These are phyloP conservation scores for Malus sylvestris DNA, from an alignment of 306 rosid genomes.

Conservation along the genomic window DNA sequence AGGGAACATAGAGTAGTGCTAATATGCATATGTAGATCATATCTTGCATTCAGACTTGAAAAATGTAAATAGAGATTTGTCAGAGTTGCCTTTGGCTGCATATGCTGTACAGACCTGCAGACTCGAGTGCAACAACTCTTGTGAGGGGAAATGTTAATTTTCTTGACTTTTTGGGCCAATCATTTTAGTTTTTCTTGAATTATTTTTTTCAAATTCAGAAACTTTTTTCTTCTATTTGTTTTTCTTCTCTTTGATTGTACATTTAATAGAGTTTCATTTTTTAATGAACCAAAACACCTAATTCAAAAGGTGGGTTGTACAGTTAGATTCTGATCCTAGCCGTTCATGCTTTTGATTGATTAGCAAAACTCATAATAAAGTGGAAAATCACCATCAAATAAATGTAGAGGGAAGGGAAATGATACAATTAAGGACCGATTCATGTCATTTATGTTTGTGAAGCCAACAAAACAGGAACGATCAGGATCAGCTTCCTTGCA, in stretches of 20 bases:
- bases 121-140: neutral
- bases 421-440: neutral
- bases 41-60: slow-evolving; percentile 12
- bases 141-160: neutral
- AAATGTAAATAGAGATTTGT: slow-evolving; percentile 46
- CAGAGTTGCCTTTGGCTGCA: neutral
- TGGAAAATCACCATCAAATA: neutral
- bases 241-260: neutral
- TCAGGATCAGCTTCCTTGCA: neutral
- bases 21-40: neutral
- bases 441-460: neutral
- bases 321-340: no score
- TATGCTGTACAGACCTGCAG: neutral
- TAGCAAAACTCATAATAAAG: no score
- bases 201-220: neutral
- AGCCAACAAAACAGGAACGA: no score
- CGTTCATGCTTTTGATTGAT: no score
- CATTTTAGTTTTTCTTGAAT: neutral
- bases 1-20: slow-evolving; percentile 16
- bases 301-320: neutral
- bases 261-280: neutral
- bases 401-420: neutral
- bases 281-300: neutral
- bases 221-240: neutral
- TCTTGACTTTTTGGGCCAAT: neutral